Base-by-base conservation (phyloP, 2,329 filamentous ascomycete genomes). In the Arthrobotrys pseudoclavata region DNA sequence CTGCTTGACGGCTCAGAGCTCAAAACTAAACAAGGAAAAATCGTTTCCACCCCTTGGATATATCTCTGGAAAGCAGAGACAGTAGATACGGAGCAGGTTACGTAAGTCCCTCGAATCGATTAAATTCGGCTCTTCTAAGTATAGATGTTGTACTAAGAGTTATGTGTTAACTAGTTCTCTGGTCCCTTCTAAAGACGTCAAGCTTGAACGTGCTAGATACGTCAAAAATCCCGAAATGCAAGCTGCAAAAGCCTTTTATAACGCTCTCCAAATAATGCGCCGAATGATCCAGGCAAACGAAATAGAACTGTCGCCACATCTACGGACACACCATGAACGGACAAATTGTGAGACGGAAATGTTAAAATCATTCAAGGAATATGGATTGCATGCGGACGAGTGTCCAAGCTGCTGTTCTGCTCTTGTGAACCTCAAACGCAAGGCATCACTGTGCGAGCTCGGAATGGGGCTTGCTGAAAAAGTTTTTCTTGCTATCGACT, bases 141-240 rank as follows among this genome's bases (percentile, higher is more conserved):
- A 47, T 48, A 15, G 29, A 29, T 6, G 24, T 10, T 3, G 15
- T 50, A 7, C 42, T 62, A 57, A 45, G 29, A 22, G 29, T 40
- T 22, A 47, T 40, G 18, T n/a, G 9, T 52, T 42, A 71, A 64
- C 34, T 50, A 77, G 74, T 7, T 48, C 67, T 62, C 45, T 15
- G 47, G 37, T 24, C 6, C 47, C 34, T 7, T 29, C 40, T n/a
- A 67, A 67, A 57, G 53, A 77, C 22, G 61, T 77, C 13, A 71
- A 47, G 22, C 74, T 68, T 42, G 74, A 77, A 45, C 60, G 67
- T 71, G 67, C 74, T 52, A 62, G 74, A 77, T 77, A 77, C 67
- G 74, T 71, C 18, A 67, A 53, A 47, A 77, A 77, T 42, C 72
- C 72, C 6, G 72, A 76, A 70, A 76, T 76, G 66, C 72, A 76